Evolutionary conservation across 2,329 filamentous ascomycete genomes (phyloP).

Genomic region (Elsinoe arachidis): DNA sequence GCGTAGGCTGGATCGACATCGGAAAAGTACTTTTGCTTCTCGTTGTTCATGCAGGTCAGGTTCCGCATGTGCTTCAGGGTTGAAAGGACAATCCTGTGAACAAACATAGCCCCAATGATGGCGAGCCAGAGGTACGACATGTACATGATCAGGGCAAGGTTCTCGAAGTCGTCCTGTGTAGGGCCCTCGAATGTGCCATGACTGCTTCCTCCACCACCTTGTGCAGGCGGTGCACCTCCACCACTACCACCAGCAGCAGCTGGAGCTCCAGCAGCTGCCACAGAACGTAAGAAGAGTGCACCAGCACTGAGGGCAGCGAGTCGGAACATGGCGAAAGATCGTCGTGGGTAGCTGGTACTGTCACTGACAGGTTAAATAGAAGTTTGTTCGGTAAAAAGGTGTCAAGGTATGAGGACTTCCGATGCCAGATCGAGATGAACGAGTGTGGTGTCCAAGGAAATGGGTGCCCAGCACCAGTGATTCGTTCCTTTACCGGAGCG

Average conservation of each 20-base stretch:
- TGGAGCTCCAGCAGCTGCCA: background rate
- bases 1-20: slow-evolving; percentile 46
- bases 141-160: slow-evolving; percentile 28
- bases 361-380: slow-evolving; percentile 7
- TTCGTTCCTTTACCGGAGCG: slow-evolving; percentile 1
- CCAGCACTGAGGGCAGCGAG: slow-evolving; percentile 1
- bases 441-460: background rate
- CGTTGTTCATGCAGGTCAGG: slow-evolving; percentile 65
- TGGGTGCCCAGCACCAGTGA: slow-evolving; percentile 2
- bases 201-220: slow-evolving; percentile 8
- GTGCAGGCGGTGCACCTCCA: background rate
- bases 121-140: slow-evolving; percentile 47
- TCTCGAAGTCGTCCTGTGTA: slow-evolving; percentile 19
- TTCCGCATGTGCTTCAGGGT: slow-evolving; percentile 61
- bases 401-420: background rate
- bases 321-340: background rate
- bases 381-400: background rate
- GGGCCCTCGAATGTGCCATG: slow-evolving; percentile 6
- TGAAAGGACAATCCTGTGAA: slow-evolving; percentile 57
- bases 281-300: background rate
- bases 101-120: slow-evolving; percentile 53
- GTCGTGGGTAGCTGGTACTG: background rate
- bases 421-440: slow-evolving; percentile 7
- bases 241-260: background rate
- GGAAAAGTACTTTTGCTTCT: slow-evolving; percentile 64